Conservation (phyloP, 805 yeast genomes). For the Cyberlindnera subsufficiens region DNA sequence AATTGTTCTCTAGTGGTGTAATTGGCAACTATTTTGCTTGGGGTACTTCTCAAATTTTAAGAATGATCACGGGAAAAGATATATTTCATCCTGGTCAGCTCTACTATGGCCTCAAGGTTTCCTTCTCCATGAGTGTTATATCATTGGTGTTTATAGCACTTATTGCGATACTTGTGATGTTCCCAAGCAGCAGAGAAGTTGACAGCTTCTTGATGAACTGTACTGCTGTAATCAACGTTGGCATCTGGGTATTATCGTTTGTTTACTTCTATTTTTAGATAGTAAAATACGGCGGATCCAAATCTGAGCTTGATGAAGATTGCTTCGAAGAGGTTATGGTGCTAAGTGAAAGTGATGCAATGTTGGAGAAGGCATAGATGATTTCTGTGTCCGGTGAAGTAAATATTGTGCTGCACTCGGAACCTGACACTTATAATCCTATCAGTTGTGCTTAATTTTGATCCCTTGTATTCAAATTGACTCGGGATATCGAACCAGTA, state of each 20-base stretch:
- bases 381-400: too few species aligned
- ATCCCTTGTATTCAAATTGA: too few species aligned
- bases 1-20: constrained; percentile 37
- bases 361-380: too few species aligned
- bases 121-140: constrained; percentile 39
- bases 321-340: too few species aligned
- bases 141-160: constrained; percentile 46
- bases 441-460: too few species aligned
- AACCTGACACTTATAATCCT: too few species aligned
- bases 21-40: constrained; percentile 40
- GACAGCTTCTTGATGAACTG: constrained; percentile 57
- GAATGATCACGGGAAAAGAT: constrained; percentile 41
- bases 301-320: too few species aligned
- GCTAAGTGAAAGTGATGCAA: too few species aligned
- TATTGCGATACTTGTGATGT: constrained; percentile 51
- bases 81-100: constrained; percentile 64
- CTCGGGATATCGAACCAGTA: too few species aligned
- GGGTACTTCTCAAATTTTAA: constrained; percentile 32
- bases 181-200: constrained; percentile 41
- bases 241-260: constrained; percentile 51
- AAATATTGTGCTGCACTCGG: too few species aligned
- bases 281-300: too few species aligned
- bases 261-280: constrained; percentile 47
- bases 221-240: constrained; percentile 59
- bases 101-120: constrained; percentile 45